phyloP scores from a whole-genome alignment of 805 yeast species.

The Sugiyamaella valdiviana region DNA sequence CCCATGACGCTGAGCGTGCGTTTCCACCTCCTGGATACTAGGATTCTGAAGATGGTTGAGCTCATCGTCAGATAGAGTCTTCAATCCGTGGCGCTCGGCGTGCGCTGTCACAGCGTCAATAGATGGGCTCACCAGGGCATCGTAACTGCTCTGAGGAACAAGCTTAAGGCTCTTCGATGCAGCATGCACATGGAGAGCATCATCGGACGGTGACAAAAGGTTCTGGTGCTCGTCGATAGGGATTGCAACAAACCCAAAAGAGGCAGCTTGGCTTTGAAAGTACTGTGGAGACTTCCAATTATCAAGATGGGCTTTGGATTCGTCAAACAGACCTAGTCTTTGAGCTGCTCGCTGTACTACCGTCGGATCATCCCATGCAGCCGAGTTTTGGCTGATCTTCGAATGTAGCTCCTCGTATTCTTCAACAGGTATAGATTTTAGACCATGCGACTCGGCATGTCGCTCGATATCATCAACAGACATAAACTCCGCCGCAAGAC shows the following conservation, averaged over 20 bases:
- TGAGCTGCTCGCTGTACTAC: neutral
- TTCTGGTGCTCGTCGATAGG: slow-evolving; percentile 15
- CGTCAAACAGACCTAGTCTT: neutral
- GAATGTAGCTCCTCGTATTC: slow-evolving; percentile 11
- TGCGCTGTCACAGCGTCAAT: slow-evolving; percentile 4
- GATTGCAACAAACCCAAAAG: slow-evolving; percentile 12
- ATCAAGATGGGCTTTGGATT: neutral
- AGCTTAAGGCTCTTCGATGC: slow-evolving; percentile 6
- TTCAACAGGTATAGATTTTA: slow-evolving; percentile 5
- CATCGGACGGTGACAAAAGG: slow-evolving; percentile 1
- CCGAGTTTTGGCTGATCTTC: neutral
- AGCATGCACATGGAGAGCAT: neutral
- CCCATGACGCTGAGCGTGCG: neutral
- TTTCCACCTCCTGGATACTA: neutral
- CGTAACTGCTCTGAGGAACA: slow-evolving; percentile 16
- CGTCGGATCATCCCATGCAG: neutral
- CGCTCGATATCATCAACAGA: slow-evolving; percentile 21
- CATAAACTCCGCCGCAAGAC: slow-evolving; percentile 24
- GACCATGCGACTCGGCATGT: slow-evolving; percentile 13
- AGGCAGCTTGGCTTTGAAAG: neutral
- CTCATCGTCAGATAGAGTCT: slow-evolving; percentile 12
- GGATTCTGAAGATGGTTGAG: slow-evolving; percentile 4
- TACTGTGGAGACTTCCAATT: neutral
- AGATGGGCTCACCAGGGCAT: slow-evolving; percentile 2
- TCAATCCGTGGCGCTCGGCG: slow-evolving; percentile 11